Percentiles rank a stretch among this genome's conserved stretches.
Evolutionary conservation across 2,329 filamentous ascomycete species (phyloP).

Genomic region (Diaporthe vaccinii): DNA sequence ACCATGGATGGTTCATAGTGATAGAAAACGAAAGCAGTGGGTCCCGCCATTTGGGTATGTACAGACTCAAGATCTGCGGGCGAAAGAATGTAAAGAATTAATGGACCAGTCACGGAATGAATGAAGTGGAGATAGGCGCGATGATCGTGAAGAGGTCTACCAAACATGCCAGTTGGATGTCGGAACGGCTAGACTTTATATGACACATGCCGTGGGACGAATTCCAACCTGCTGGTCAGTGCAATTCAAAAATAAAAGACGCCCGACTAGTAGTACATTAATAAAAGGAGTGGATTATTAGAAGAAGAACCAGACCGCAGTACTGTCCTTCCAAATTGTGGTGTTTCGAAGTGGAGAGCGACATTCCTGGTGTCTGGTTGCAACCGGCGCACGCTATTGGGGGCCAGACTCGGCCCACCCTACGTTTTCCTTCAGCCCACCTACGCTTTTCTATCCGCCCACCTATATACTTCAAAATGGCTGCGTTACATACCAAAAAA

Average conservation of each 20-base stretch:
- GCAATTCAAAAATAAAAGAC: not conserved
- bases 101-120: not conserved
- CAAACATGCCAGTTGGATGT: not conserved
- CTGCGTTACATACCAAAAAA: no score
- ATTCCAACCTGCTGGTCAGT: not conserved
- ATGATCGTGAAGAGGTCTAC: not conserved
- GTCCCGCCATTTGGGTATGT: not conserved
- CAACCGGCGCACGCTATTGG: no score
- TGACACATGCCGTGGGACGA: not conserved
- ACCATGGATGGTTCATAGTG: conserved; percentile 59
- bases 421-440: no score
- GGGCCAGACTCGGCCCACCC: no score
- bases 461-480: no score
- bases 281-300: no score
- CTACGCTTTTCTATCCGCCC: no score
- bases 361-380: not conserved
- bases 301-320: not conserved
- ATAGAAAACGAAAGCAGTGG: conserved; percentile 50
- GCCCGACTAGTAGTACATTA: not conserved
- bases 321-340: not conserved
- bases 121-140: not conserved
- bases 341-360: not conserved
- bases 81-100: not conserved
- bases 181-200: not conserved
- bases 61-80: no score